Evolutionary conservation across 2,329 filamentous ascomycete species (phyloP), one percentile per base, ranked within the genome.

Genomic region (Huntiella bhutanensis): DNA sequence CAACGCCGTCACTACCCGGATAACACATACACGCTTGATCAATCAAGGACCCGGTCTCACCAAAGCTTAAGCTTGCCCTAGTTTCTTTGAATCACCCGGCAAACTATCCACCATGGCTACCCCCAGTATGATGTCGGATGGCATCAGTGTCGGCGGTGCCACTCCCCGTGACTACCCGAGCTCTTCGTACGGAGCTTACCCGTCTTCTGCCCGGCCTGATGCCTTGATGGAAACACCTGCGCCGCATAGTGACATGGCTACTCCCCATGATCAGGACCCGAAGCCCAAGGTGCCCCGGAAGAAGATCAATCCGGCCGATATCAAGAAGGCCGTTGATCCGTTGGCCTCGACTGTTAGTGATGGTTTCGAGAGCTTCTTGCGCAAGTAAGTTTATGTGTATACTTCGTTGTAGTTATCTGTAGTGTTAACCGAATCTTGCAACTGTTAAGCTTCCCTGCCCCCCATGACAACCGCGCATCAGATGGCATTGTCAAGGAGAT

Each of bases 321-420:
- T 91, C 32, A 76, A 81, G 4, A 71, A 74, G 49, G 82, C 88
- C 5, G 77, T 85, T 52, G 84, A 92, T 60, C 71, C 71, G 49
- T 80, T 84, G 43, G 83, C 81, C 51, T 69, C 83, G 52, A 73
- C 79, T 46, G 73, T 88, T 19, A 80, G 84, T 57, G 69, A 79
- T 47, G 75, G 80, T 48, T 91, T 92, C 57, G 79, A 87, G 60
- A 70, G 72, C 53, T 92, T 91, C 57, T 73, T 92, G 19, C 81
- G 91, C 57, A 73, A 70, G 80, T 86, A 59, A 57, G 70, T 59
- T 22, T 15, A 32, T 15, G 19, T 28, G n/a, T 43, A 7, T 43
- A 33, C 19, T 39, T 10, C 47, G 8, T 5, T 33, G 37, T 32
- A 42, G 40, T 32, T 39, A n/a, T 32, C 28, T 12, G 7, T 10